Base-by-base conservation (phyloP, 106 monocot species). In the Dendrobium catenatum region DNA sequence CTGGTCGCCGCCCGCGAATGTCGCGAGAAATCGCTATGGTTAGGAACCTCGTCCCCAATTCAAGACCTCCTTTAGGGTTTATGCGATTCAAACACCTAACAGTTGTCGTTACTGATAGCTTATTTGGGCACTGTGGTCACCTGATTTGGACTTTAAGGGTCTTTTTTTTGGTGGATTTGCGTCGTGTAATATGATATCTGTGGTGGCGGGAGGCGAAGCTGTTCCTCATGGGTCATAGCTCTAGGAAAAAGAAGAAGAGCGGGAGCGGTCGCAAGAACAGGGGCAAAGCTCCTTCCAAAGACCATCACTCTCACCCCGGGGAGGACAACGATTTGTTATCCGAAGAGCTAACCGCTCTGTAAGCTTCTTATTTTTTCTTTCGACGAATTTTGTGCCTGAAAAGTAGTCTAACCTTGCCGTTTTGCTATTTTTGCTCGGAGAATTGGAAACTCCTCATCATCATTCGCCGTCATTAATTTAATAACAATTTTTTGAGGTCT, bases 321-420 rank as follows among this genome's bases (percentile, higher is more conserved):
- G 94, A 89, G 51, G 92, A 87, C 58, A 86, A 87, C 33, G 87
- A 89, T 55, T 77, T 84, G 42, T 81, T 97, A 44, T 72, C 85
- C 22, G 97, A 98, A 73, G 97, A 98, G 84, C 83, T 94, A 55
- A 92, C 90, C 4, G 92, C 92, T 1, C 42, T 98, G 94, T 97
- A 83, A 86, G 91, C 37, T 9, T 70, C 70, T 20, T 37, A 61
- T 48, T 54, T 22, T 77, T 31, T 66, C 9, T 4, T n/a, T 66
- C 6, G 64, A 66, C 27, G 64, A 66, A 22, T 26, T 66, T 8
- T 15, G 24, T 26, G 4, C 64, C 24, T 66, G 64, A 5, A 66
- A 66, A 66, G n/a, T 66, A 66, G 22, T 26, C 64, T 24, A 9
- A 66, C 64, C 26, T 26, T 64, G 77, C 24, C 49, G 47, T 43